Evolutionary conservation across 192 early-diverging fungal species (phyloP).

Genomic region (Backusella mclennaniae): DNA sequence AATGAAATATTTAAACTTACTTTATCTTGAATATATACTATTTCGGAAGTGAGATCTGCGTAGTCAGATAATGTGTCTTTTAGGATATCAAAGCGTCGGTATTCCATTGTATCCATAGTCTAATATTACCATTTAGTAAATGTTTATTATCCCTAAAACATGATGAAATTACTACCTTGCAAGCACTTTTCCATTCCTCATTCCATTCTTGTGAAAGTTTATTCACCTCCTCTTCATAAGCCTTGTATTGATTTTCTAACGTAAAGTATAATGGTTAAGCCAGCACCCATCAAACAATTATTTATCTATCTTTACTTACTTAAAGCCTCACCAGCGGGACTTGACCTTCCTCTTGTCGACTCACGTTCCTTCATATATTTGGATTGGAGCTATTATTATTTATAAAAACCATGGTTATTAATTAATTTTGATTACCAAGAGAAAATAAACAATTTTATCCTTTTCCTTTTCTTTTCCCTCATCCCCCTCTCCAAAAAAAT

Average conservation of each 20-base stretch:
- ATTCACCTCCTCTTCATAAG: slow-evolving; percentile 9
- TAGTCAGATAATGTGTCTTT: slow-evolving; percentile 20
- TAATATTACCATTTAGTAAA: not conserved
- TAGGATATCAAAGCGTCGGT: slow-evolving; percentile 25
- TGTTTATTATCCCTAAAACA: not conserved
- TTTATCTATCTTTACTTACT: not conserved
- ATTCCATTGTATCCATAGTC: slow-evolving; percentile 20
- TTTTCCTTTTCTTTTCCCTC: not conserved
- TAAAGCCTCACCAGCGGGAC: not conserved
- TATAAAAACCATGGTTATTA: not conserved
- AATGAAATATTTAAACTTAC: not conserved
- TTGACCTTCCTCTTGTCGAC: not conserved
- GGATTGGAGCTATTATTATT: not conserved
- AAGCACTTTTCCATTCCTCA: slow-evolving; percentile 15
- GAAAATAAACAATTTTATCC: not conserved
- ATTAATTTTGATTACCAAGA: not conserved
- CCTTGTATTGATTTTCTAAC: slow-evolving; percentile 22
- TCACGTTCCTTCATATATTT: slow-evolving; percentile 3
- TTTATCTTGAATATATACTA: slow-evolving; percentile 20
- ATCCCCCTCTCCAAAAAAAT: not conserved
- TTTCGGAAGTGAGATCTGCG: slow-evolving; percentile 22
- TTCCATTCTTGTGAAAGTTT: slow-evolving; percentile 22
- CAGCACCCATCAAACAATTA: not conserved
- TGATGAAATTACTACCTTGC: slow-evolving; percentile 10
- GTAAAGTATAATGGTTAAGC: not conserved